These are phyloP conservation scores for Teunomyces funiuensis DNA, from an alignment of 805 yeast genomes.

Conservation along the genomic window DNA sequence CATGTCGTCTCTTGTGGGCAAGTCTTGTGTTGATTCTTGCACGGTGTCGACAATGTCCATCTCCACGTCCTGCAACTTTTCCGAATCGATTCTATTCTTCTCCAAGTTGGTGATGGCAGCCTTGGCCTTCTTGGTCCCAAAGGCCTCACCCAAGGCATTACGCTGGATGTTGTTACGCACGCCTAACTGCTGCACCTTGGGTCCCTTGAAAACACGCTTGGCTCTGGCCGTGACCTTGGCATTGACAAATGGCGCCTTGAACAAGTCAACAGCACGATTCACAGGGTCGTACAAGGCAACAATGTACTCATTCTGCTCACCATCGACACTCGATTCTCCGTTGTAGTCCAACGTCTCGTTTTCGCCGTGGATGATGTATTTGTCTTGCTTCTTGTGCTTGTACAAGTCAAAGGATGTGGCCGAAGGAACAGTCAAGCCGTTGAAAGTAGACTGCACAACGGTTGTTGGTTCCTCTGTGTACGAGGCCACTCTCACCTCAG, in stretches of 20 bases:
- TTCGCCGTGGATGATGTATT: conserved; percentile 75
- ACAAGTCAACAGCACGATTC: conserved; percentile 62
- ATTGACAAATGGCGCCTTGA: conserved; percentile 59
- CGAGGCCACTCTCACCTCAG: conserved; percentile 41
- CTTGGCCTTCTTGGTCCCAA: conserved; percentile 96
- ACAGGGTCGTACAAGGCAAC: conserved; percentile 76
- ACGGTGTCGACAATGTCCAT: conserved; percentile 81
- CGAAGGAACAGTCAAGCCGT: conserved; percentile 65
- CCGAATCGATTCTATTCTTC: conserved; percentile 85
- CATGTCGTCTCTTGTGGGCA: conserved; percentile 73
- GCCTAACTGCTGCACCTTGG: conserved; percentile 59
- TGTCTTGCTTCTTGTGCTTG: conserved; percentile 44
- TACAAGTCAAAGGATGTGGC: conserved; percentile 63
- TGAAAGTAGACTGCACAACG: conserved; percentile 73
- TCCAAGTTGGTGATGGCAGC: conserved; percentile 80
- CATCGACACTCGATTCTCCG: conserved; percentile 45
- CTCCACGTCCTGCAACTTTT: conserved; percentile 69
- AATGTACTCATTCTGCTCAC: conserved; percentile 52
- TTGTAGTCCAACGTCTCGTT: conserved; percentile 69
- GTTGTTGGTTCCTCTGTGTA: conserved; percentile 46
- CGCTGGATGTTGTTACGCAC: conserved; percentile 59
- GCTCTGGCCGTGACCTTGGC: conserved; percentile 64
- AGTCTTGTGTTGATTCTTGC: conserved; percentile 60
- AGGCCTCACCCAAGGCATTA: conserved; percentile 87
- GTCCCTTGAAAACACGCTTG: conserved; percentile 57